phyloP scores from a whole-genome alignment of 2,329 filamentous ascomycete species.

The Fusarium chuoi region DNA sequence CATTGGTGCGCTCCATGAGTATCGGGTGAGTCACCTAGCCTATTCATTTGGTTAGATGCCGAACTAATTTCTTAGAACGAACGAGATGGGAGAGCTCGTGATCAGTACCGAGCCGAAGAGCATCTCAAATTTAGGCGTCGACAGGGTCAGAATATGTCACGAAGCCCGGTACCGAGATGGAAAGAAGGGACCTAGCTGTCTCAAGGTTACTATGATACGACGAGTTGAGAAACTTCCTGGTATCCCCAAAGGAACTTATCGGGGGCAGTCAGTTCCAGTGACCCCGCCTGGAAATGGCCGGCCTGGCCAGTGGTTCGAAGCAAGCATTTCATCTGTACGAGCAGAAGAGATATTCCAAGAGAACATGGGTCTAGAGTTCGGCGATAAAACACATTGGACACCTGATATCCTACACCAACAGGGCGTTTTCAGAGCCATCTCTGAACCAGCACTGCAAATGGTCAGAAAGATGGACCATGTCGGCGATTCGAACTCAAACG shows the following conservation, averaged over 20 bases:
- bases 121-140: constrained; percentile 18
- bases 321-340: constrained; percentile 39
- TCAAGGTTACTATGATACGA: constrained; percentile 41
- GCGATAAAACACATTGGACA: constrained; percentile 42
- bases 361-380: constrained; percentile 44
- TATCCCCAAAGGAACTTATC: not conserved
- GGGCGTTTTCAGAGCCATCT: constrained; percentile 42
- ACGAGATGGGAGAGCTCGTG: constrained; percentile 20
- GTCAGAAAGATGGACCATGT: constrained; percentile 47
- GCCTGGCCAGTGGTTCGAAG: constrained; percentile 46
- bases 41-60: not conserved
- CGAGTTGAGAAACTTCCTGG: constrained; percentile 13
- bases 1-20: constrained; percentile 37
- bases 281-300: constrained; percentile 1
- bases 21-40: constrained; percentile 38
- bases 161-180: constrained; percentile 35
- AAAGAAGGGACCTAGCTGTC: constrained; percentile 18
- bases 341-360: constrained; percentile 34
- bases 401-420: constrained; percentile 32
- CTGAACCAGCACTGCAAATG: constrained; percentile 45
- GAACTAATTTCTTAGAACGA: constrained; percentile 29
- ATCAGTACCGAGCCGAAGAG: constrained; percentile 25
- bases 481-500: constrained; percentile 45
- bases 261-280: constrained; percentile 16
- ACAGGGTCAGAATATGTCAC: constrained; percentile 35